Evolutionary conservation across 805 yeast species (phyloP).

Genomic region (Candida montana): DNA sequence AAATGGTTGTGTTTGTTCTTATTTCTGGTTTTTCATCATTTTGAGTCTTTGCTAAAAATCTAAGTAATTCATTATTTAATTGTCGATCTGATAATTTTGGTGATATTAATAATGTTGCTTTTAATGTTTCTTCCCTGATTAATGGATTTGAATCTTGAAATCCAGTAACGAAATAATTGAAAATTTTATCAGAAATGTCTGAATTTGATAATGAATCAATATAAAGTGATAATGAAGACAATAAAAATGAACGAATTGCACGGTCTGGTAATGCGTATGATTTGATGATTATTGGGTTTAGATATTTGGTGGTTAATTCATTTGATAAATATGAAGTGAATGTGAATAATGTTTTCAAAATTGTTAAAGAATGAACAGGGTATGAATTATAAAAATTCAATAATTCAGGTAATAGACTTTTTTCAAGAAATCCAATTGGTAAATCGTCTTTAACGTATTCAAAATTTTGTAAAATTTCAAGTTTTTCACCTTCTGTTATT

Average conservation of each 20-base stretch:
- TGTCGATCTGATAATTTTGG: slow-evolving; percentile 71
- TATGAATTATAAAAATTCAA: slow-evolving; percentile 34
- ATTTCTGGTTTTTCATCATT: slow-evolving; percentile 72
- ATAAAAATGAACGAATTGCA: slow-evolving; percentile 65
- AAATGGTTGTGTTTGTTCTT: slow-evolving; percentile 68
- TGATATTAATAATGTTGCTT: slow-evolving; percentile 52
- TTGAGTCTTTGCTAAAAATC: slow-evolving; percentile 78
- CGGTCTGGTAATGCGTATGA: slow-evolving; percentile 69
- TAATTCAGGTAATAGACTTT: slow-evolving; percentile 68
- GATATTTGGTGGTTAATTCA: slow-evolving; percentile 33
- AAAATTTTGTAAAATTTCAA: slow-evolving; percentile 36
- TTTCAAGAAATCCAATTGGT: slow-evolving; percentile 51
- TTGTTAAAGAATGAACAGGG: slow-evolving; percentile 25
- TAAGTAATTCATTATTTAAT: slow-evolving; percentile 77
- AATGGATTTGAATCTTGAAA: slow-evolving; percentile 78
- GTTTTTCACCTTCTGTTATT: slow-evolving; percentile 43
- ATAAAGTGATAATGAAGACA: slow-evolving; percentile 56
- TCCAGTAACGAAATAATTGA: slow-evolving; percentile 68
- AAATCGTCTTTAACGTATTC: slow-evolving; percentile 30
- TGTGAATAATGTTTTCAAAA: slow-evolving; percentile 26
- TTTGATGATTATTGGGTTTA: slow-evolving; percentile 60
- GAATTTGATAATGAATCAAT: slow-evolving; percentile 45
- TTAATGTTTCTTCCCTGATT: slow-evolving; percentile 77
- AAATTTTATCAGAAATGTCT: slow-evolving; percentile 66
- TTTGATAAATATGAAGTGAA: slow-evolving; percentile 28